A percentile compares a stretch with the other conserved stretches of the same genome.
Conservation (phyloP, 805 yeast species). For the Ogataea sp. region DNA sequence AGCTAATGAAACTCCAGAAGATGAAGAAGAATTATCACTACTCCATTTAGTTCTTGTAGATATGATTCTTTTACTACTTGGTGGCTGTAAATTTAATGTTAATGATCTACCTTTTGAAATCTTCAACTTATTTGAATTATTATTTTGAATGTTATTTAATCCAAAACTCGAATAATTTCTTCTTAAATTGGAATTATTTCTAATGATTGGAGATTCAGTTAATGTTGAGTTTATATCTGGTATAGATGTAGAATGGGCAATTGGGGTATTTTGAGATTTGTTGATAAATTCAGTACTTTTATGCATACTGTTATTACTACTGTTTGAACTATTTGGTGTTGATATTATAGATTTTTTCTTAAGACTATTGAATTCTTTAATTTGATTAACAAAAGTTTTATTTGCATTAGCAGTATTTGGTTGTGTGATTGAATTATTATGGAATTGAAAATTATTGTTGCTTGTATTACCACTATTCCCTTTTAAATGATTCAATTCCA, state of each 20-base stretch:
- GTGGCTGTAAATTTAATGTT: slow-evolving; percentile 3
- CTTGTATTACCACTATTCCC: background rate
- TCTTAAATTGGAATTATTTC: no score
- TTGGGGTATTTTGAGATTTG: background rate
- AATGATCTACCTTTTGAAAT: slow-evolving; percentile 1
- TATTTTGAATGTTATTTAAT: background rate
- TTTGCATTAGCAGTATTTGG: background rate
- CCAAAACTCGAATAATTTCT: no score
- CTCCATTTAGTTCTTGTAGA: no score
- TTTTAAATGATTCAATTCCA: background rate
- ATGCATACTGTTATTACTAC: background rate
- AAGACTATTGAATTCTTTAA: background rate
- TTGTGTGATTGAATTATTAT: background rate
- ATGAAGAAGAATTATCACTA: background rate
- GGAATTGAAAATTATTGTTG: background rate
- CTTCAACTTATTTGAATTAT: no score
- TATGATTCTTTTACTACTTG: background rate
- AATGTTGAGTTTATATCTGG: no score
- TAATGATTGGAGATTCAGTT: background rate
- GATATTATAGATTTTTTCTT: background rate
- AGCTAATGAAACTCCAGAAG: background rate
- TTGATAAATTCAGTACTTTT: no score
- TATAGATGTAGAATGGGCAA: background rate
- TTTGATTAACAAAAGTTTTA: background rate
- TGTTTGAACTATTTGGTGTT: no score